These are phyloP conservation scores for Pythium periplocum DNA, from an alignment of 352 stramenopile genomes.

Conservation along the genomic window DNA sequence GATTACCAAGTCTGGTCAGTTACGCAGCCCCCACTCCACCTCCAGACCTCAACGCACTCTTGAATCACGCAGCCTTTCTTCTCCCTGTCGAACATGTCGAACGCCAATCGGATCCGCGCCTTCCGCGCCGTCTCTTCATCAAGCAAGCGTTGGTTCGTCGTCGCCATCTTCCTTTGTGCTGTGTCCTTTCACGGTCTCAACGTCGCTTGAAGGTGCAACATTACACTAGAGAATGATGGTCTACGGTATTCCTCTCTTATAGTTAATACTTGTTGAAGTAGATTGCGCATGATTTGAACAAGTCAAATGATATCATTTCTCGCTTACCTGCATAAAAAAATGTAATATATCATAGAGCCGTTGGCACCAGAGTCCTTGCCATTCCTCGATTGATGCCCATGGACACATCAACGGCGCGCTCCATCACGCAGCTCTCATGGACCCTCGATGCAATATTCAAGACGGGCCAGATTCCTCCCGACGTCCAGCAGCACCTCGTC, in stretches of 20 bases:
- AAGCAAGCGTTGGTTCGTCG: constrained; percentile 28
- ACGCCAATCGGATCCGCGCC: constrained; percentile 70
- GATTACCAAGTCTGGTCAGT: constrained; percentile 1
- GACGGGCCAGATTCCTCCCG: constrained; percentile 57
- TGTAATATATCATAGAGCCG: too few species aligned
- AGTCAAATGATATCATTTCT: too few species aligned
- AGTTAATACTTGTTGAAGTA: too few species aligned
- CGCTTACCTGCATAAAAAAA: too few species aligned
- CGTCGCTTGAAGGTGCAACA: too few species aligned
- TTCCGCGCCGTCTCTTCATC: constrained; percentile 45
- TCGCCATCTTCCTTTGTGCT: constrained; percentile 5
- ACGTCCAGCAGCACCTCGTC: constrained; percentile 63
- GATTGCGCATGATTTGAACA: too few species aligned
- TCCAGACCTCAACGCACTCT: constrained; percentile 34
- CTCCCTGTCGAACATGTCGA: constrained; percentile 92
- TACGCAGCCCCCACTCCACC: neutral
- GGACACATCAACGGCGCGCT: too few species aligned
- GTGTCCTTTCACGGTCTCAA: too few species aligned
- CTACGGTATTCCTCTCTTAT: too few species aligned
- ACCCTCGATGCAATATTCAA: constrained; percentile 61
- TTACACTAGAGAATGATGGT: too few species aligned
- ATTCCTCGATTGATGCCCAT: too few species aligned
- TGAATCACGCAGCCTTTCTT: constrained; percentile 87
- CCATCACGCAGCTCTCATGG: constrained; percentile 18
- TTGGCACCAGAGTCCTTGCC: too few species aligned